Percentiles rank a stretch among this genome's conserved stretches.
Evolutionary conservation across 495 filamentous ascomycete genomes (phyloP).

Genomic region (Aspergillus egyptiacus): DNA sequence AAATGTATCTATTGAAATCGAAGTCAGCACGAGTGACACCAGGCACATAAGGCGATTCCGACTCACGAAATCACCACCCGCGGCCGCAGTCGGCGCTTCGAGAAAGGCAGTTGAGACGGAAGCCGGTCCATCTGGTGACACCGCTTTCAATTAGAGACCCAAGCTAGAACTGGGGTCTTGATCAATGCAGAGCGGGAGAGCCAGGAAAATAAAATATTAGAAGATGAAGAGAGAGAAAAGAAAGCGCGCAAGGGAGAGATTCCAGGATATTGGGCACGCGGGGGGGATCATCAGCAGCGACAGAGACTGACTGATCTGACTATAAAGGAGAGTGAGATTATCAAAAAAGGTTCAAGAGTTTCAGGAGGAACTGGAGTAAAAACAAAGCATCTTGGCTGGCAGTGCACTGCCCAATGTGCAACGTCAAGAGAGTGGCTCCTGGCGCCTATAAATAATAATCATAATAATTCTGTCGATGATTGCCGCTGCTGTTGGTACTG

Average conservation of each 20-base stretch:
- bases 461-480: too few relatives aligned
- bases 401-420: neutral
- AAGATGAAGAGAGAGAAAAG: neutral
- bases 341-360: neutral
- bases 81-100: slow-evolving; percentile 45
- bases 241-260: neutral
- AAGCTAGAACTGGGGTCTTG: neutral
- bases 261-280: slow-evolving; percentile 10
- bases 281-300: neutral
- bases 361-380: slow-evolving; percentile 1
- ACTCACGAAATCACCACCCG: slow-evolving; percentile 50
- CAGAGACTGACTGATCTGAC: too few relatives aligned
- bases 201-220: neutral
- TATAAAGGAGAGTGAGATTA: neutral
- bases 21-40: neutral
- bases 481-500: neutral
- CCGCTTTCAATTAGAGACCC: neutral
- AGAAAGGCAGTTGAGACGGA: slow-evolving; percentile 46
- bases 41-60: neutral
- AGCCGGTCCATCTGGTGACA: slow-evolving; percentile 28
- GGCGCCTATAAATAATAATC: slow-evolving; percentile 3
- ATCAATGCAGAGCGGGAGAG: too few relatives aligned
- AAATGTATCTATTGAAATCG: slow-evolving; percentile 48
- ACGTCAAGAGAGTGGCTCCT: neutral
- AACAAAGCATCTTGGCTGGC: slow-evolving; percentile 8